These are phyloP conservation scores for Cyclostephanos tholiformis DNA, from an alignment of 108 stramenopile genomes.

Conservation along the genomic window DNA sequence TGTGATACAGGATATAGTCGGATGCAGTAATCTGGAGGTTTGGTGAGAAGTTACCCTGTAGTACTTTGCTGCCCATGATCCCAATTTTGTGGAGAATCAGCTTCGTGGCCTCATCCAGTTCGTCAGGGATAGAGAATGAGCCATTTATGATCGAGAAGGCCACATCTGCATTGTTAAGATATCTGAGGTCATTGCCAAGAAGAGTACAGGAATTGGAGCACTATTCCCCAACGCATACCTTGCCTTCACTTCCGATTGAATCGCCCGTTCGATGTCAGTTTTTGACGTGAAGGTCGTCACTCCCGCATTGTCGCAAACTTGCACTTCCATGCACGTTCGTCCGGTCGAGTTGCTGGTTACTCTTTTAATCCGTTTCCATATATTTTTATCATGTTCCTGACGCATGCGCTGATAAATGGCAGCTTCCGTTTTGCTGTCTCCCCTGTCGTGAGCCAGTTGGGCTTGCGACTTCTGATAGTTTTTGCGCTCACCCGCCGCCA, in stretches of 20 bases:
- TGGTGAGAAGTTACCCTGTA: neutral
- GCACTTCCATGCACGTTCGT: neutral
- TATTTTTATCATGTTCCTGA: neutral
- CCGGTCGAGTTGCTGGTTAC: neutral
- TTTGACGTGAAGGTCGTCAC: neutral
- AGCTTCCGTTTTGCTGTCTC: neutral
- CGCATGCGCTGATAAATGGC: neutral
- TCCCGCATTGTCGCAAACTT: no score
- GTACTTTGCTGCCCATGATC: neutral
- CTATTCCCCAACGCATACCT: neutral
- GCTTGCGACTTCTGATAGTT: neutral
- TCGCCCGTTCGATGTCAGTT: neutral
- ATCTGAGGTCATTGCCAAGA: neutral
- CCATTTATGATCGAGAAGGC: neutral
- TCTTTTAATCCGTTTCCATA: constrained; percentile 3
- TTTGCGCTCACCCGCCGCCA: neutral
- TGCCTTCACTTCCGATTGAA: neutral
- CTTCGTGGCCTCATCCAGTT: neutral
- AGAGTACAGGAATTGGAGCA: neutral
- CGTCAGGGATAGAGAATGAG: neutral
- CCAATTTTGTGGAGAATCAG: neutral
- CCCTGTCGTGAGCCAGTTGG: neutral
- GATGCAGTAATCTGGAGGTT: neutral
- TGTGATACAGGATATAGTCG: neutral
- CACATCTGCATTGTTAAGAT: neutral